Base-by-base conservation (phyloP, 768 basidiomycete genomes). In the Rhodocollybia butyracea region DNA sequence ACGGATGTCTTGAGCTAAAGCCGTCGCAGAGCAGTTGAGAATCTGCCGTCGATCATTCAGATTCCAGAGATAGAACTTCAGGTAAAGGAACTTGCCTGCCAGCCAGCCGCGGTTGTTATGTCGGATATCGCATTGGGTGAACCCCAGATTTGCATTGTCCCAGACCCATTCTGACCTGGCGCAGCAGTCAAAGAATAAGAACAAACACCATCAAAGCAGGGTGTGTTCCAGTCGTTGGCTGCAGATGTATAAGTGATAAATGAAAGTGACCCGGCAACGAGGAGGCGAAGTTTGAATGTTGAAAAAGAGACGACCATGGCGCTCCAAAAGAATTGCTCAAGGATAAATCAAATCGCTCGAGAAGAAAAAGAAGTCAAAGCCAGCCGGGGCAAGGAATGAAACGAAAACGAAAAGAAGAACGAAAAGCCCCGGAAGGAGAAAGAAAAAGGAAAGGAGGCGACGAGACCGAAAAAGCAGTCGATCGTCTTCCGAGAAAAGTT, bases 101-200 rank as follows among this genome's bases (percentile, higher is more conserved):
- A 76, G 27, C 73, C 73, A 8, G 71, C 73, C 11, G 72, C 73
- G 13, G 58, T 51, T 15, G 64, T 66, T 21, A 66, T 60, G 51
- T 66, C 55, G 4, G 65, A 60, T 38, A 66, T 64, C 11, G 63
- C 60, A 22, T 57, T 51, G 0, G 58, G 3, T 4, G 43, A 54
- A 11, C 60, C 62, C 60, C 62, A 66, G 15, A 63, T 57, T 39
- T 55, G 51, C 21, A 63, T 24, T 2, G 60, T 55, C 27, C 60
- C 62, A 5, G 56, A 57, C 46, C 45, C 53, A 30, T 40, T 41
- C 41, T 52, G 47, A 34, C 54, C 50, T n/a, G 47, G 29, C 11
- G 38, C 17, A 40, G 57, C 43, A 24, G 61, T 59, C n/a, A 62
- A 53, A 38, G 61, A 59, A 43, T 66, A 67, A 11, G 59, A 53